Evolutionary conservation across 768 basidiomycete genomes (phyloP).

Genomic region (Scleroderma bovista): DNA sequence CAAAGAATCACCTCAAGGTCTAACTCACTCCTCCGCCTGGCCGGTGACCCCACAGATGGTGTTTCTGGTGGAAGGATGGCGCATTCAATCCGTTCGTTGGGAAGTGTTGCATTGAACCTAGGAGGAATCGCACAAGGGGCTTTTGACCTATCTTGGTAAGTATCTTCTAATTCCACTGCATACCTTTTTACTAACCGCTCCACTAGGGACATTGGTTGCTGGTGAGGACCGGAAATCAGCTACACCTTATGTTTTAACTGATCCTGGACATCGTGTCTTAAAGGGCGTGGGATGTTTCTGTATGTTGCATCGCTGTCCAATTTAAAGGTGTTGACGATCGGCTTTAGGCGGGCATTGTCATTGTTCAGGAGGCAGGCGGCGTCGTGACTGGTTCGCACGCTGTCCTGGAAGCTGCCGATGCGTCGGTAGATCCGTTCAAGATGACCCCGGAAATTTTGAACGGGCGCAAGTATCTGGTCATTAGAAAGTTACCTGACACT

Average conservation of each 20-base stretch:
- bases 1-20: slow-evolving; percentile 53
- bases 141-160: slow-evolving; percentile 82
- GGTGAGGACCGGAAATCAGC: slow-evolving; percentile 39
- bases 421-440: slow-evolving; percentile 42
- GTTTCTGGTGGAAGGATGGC: slow-evolving; percentile 76
- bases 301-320: slow-evolving; percentile 23
- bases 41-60: slow-evolving; percentile 53
- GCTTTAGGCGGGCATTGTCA: slow-evolving; percentile 74
- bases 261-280: not conserved
- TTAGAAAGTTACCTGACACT: slow-evolving; percentile 62
- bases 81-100: slow-evolving; percentile 77
- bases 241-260: not conserved
- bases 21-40: slow-evolving; percentile 65
- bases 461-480: slow-evolving; percentile 77
- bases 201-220: slow-evolving; percentile 76
- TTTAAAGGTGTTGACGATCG: not conserved
- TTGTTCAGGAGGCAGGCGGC: slow-evolving; percentile 86
- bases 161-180: slow-evolving; percentile 1
- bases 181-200: not conserved
- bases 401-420: slow-evolving; percentile 30
- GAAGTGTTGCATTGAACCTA: slow-evolving; percentile 81
- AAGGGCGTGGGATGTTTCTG: slow-evolving; percentile 87
- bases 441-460: slow-evolving; percentile 66
- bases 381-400: slow-evolving; percentile 67
- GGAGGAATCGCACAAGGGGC: slow-evolving; percentile 84